A percentile compares a stretch with the other conserved stretches of the same genome.
phyloP scores from a whole-genome alignment of 768 basidiomycete genomes.

The Pisolithus orientalis region DNA sequence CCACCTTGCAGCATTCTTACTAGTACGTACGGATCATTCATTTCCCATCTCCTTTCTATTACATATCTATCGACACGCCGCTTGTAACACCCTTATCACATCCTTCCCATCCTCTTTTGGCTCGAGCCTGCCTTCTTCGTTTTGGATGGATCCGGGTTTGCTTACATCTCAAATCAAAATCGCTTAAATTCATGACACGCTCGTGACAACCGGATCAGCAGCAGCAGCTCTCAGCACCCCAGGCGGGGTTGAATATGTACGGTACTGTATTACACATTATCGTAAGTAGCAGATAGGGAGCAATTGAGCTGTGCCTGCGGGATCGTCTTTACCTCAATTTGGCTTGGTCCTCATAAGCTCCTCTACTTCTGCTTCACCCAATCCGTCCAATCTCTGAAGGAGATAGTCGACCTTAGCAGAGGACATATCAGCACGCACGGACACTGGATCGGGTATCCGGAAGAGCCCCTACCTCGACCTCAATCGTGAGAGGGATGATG shows the following conservation, averaged over 20 bases:
- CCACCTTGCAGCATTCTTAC: conserved; percentile 7
- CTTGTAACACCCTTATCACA: conserved; percentile 15
- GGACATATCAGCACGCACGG: conserved; percentile 1
- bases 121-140: conserved; percentile 12
- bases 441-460: background rate
- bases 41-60: conserved; percentile 17
- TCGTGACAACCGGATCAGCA: background rate
- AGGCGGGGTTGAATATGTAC: background rate
- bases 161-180: background rate
- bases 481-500: conserved; percentile 96
- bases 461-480: conserved; percentile 77
- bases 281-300: background rate
- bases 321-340: background rate
- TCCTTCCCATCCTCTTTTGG: conserved; percentile 3
- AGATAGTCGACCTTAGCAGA: conserved; percentile 83
- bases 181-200: background rate
- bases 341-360: conserved; percentile 32
- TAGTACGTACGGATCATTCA: conserved; percentile 12
- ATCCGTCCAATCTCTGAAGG: conserved; percentile 79
- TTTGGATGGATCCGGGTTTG: background rate
- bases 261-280: background rate
- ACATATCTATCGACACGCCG: conserved; percentile 15
- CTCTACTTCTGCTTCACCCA: conserved; percentile 77
- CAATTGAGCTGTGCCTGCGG: too few species aligned
- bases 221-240: background rate